Evolutionary conservation across 106 monocot genomes (phyloP).

Genomic region (Dendrobium catenatum): DNA sequence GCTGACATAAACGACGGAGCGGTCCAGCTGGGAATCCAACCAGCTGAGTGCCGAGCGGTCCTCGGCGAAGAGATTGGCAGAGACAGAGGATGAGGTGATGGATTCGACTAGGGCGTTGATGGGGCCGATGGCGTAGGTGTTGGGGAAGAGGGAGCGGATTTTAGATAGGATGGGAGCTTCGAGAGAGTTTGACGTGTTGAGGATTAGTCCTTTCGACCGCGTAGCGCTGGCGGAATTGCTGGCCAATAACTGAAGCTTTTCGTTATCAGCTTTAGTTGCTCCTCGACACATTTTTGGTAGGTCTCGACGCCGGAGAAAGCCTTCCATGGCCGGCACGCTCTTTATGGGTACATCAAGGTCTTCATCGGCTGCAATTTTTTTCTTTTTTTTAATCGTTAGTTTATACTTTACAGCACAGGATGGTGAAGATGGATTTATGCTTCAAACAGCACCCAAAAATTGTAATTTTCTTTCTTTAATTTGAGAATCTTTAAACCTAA

Average conservation of each 20-base stretch:
- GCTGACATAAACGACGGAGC: too few relatives aligned
- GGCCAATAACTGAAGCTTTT: neutral
- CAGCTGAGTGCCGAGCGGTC: too few relatives aligned
- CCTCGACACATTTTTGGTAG: neutral
- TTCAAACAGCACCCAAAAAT: too few relatives aligned
- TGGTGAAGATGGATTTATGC: too few relatives aligned
- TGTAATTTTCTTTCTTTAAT: too few relatives aligned
- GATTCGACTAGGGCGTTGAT: slow-evolving; percentile 2
- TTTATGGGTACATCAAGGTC: neutral
- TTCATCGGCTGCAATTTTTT: neutral
- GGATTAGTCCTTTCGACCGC: slow-evolving; percentile 9
- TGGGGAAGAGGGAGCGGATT: slow-evolving; percentile 16
- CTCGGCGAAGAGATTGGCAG: neutral
- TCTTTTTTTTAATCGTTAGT: too few relatives aligned
- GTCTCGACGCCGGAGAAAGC: slow-evolving; percentile 4
- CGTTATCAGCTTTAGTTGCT: neutral
- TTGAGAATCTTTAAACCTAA: too few relatives aligned
- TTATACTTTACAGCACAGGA: too few relatives aligned
- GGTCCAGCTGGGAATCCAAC: too few relatives aligned
- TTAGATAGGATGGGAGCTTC: slow-evolving; percentile 16
- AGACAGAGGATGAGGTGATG: neutral
- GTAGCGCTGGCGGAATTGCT: neutral
- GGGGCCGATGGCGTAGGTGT: slow-evolving; percentile 29
- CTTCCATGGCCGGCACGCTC: neutral
- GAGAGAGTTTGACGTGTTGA: slow-evolving; percentile 24